phyloP scores from a whole-genome alignment of 306 rosid genomes.

The Quercus aquifolioides region DNA sequence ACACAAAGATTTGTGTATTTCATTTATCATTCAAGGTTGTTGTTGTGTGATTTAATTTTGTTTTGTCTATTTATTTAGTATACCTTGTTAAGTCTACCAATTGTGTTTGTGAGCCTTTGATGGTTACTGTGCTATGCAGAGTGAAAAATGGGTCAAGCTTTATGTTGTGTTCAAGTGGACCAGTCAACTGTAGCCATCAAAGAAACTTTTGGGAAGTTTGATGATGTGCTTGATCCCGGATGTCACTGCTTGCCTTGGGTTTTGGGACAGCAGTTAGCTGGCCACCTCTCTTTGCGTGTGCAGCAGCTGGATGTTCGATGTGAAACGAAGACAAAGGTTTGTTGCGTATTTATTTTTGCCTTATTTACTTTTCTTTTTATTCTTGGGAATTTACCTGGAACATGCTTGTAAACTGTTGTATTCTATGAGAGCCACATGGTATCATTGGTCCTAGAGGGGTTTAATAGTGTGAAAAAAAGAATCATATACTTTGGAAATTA shows the following conservation, averaged over 20 bases:
- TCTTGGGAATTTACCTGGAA: not conserved
- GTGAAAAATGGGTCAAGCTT: conserved; percentile 45
- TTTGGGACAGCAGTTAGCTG: conserved; percentile 41
- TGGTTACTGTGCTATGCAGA: not conserved
- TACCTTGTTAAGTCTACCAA: too few relatives aligned
- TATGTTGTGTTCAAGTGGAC: conserved; percentile 54
- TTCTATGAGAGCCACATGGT: not conserved
- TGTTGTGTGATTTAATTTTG: too few relatives aligned
- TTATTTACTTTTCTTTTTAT: not conserved
- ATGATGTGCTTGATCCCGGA: conserved; percentile 50
- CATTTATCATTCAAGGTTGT: too few relatives aligned
- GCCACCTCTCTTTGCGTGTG: conserved; percentile 50
- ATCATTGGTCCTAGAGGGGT: not conserved
- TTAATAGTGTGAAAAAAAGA: not conserved
- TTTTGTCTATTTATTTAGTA: too few relatives aligned
- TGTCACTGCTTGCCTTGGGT: conserved; percentile 61
- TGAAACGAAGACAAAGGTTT: conserved; percentile 58
- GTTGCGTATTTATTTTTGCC: conserved; percentile 1
- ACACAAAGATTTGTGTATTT: too few relatives aligned
- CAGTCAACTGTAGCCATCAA: conserved; percentile 50
- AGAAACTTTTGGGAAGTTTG: conserved; percentile 58
- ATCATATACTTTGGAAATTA: not conserved
- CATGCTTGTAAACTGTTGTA: not conserved
- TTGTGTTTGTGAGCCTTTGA: too few relatives aligned
- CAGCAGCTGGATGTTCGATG: conserved; percentile 64